Conservation (phyloP, 768 basidiomycete genomes). For the Hygrophorus pudorinus region DNA sequence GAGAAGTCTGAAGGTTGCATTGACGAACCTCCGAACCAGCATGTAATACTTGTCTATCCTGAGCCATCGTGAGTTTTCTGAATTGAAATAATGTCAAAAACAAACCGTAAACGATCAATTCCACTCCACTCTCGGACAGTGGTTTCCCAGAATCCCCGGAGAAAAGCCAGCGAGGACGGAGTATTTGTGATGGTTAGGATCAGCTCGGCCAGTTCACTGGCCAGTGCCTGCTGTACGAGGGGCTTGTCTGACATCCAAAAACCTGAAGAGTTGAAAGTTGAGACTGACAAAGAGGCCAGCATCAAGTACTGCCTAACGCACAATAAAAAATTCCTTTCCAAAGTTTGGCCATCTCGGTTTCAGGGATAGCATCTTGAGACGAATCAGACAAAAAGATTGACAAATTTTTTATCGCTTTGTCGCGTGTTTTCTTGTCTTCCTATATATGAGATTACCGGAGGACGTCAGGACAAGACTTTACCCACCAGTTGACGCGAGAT, state of each 20-base stretch:
- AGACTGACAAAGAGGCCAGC: neutral
- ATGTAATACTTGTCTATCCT: slow-evolving; percentile 98
- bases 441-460: neutral
- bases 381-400: slow-evolving; percentile 69
- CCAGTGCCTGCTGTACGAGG: slow-evolving; percentile 86
- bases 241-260: slow-evolving; percentile 99
- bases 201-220: slow-evolving; percentile 75
- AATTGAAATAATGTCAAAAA: slow-evolving; percentile 2
- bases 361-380: slow-evolving; percentile 47
- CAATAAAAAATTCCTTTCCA: slow-evolving; percentile 99
- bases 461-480: slow-evolving; percentile 5
- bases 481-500: slow-evolving; percentile 85
- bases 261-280: slow-evolving; percentile 34
- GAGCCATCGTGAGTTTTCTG: neutral
- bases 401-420: slow-evolving; percentile 80
- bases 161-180: slow-evolving; percentile 57
- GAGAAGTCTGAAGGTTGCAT: slow-evolving; percentile 77
- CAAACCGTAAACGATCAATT: slow-evolving; percentile 82
- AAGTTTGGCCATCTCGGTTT: slow-evolving; percentile 77
- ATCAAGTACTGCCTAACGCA: slow-evolving; percentile 30
- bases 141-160: slow-evolving; percentile 86
- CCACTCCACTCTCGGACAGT: slow-evolving; percentile 90
- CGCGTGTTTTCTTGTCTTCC: slow-evolving; percentile 82
- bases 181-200: slow-evolving; percentile 55
- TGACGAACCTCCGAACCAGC: slow-evolving; percentile 82